These are phyloP conservation scores for Corchorus olitorius DNA, from an alignment of 345 rosid genomes.

Conservation along the genomic window DNA sequence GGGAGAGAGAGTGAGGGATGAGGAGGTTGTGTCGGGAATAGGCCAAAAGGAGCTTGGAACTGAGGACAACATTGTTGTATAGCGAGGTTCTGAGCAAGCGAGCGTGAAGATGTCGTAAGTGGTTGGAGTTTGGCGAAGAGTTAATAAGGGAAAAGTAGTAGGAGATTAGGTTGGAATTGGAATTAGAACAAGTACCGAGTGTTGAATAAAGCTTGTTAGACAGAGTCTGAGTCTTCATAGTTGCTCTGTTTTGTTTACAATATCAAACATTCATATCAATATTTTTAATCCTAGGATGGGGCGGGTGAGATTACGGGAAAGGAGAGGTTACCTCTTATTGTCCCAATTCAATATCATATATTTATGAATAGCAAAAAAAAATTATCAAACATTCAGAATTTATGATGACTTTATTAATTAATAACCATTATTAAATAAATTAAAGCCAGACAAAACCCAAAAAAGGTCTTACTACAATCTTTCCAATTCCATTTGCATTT, in stretches of 20 bases:
- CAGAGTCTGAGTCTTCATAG: conserved; percentile 17
- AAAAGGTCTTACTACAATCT: no score
- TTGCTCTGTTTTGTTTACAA: not conserved
- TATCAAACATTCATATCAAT: no score
- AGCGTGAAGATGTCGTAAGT: conserved; percentile 64
- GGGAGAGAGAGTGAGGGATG: conserved; percentile 42
- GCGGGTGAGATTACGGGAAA: no score
- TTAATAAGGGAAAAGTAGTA: conserved; percentile 50
- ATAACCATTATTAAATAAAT: no score
- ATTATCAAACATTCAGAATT: no score
- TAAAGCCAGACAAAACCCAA: no score
- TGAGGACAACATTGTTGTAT: conserved; percentile 50
- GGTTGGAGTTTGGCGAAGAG: conserved; percentile 43
- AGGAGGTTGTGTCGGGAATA: conserved; percentile 52
- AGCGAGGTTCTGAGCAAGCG: conserved; percentile 53
- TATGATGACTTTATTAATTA: no score
- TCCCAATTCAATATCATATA: no score
- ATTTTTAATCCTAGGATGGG: no score
- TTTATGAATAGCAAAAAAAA: no score
- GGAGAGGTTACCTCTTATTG: no score
- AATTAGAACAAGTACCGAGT: conserved; percentile 14
- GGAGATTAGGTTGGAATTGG: conserved; percentile 14
- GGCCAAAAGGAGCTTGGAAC: conserved; percentile 53
- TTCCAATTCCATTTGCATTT: no score
- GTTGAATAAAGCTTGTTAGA: conserved; percentile 24